phyloP scores from a whole-genome alignment of 805 yeast species.

The Cyberlindnera misumaiensis region DNA sequence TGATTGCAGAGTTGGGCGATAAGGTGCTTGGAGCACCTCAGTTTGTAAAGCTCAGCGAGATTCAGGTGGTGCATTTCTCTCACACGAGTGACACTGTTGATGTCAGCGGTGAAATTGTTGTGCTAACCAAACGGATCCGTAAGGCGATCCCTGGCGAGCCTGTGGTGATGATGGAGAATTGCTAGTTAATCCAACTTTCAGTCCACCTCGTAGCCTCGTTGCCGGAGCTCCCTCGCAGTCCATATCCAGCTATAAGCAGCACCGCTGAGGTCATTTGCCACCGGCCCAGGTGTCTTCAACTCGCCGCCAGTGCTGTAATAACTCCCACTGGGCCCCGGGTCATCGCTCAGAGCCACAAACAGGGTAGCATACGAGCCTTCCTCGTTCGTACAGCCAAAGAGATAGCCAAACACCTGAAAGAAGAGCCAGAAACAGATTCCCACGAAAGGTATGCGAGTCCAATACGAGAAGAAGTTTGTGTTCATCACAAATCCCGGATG shows the following conservation, averaged over 20 bases:
- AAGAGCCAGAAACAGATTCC: constrained; percentile 68
- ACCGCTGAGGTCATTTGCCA: constrained; percentile 51
- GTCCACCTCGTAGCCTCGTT: constrained; percentile 37
- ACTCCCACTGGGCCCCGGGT: constrained; percentile 55
- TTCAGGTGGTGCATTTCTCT: constrained; percentile 55
- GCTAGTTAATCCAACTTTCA: background rate
- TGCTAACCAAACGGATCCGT: background rate
- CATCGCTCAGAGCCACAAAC: constrained; percentile 52
- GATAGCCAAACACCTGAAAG: constrained; percentile 60
- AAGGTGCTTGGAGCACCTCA: constrained; percentile 61
- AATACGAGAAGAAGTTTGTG: constrained; percentile 66
- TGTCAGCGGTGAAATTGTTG: constrained; percentile 1
- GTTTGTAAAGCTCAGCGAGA: constrained; percentile 42
- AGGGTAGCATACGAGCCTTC: constrained; percentile 64
- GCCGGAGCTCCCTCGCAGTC: constrained; percentile 56
- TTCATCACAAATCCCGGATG: constrained; percentile 88
- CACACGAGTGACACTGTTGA: constrained; percentile 17
- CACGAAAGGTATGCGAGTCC: constrained; percentile 73
- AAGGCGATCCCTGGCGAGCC: constrained; percentile 3
- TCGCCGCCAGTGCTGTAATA: constrained; percentile 58
- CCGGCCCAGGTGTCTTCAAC: constrained; percentile 46
- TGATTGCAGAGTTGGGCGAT: constrained; percentile 46
- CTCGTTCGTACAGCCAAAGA: constrained; percentile 67
- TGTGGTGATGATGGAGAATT: background rate
- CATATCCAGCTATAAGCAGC: constrained; percentile 75